phyloP scores from a whole-genome alignment of 129 eudicot species.

The Smallanthus sonchifolius region DNA sequence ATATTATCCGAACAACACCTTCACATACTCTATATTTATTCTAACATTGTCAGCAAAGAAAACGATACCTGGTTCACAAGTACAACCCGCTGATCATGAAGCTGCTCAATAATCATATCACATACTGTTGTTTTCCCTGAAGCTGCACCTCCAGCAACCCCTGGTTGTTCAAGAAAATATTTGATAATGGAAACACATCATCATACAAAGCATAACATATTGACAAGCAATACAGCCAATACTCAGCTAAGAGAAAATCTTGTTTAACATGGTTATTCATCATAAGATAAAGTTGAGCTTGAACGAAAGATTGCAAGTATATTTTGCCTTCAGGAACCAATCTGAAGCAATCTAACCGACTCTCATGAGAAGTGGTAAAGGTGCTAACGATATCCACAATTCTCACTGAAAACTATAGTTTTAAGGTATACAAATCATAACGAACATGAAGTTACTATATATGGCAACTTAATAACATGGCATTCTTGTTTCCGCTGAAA shows the following conservation, averaged over 20 bases:
- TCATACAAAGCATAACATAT: neutral
- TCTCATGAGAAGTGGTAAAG: neutral
- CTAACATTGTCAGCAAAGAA: neutral
- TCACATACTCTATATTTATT: neutral
- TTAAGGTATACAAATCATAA: neutral
- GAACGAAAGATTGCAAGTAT: neutral
- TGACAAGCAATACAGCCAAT: neutral
- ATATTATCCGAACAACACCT: slow-evolving; percentile 1
- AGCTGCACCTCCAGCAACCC: slow-evolving; percentile 99
- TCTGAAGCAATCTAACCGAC: neutral
- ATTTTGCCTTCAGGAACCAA: neutral
- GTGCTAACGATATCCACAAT: neutral
- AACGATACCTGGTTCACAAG: slow-evolving; percentile 80
- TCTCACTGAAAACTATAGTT: neutral
- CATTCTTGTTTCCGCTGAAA: neutral
- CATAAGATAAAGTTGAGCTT: neutral
- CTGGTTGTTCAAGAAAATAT: slow-evolving; percentile 36
- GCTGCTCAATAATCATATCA: slow-evolving; percentile 98
- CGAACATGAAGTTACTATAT: neutral
- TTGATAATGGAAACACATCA: neutral
- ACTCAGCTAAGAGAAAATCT: neutral
- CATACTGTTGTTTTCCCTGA: slow-evolving; percentile 97
- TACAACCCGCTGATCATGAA: slow-evolving; percentile 97
- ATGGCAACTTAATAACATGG: neutral
- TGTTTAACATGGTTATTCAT: neutral